Conservation (phyloP, 2,329 filamentous ascomycete genomes). For the Epichloe coenophiala region DNA sequence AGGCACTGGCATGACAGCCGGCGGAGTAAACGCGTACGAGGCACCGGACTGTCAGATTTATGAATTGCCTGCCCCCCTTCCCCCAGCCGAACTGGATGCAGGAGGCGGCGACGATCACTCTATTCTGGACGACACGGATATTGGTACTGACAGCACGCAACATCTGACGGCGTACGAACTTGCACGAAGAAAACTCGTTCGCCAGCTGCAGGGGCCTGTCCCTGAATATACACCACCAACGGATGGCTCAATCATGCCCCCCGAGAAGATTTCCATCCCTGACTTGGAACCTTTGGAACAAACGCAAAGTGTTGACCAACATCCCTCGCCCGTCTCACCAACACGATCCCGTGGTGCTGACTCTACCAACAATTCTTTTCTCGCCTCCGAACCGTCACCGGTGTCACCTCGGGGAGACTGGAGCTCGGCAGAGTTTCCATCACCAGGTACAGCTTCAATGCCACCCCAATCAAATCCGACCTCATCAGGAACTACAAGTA, state of each 20-base stretch:
- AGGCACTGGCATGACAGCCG: slow-evolving; percentile 9
- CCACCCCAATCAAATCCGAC: slow-evolving; percentile 10
- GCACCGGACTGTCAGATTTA: slow-evolving; percentile 34
- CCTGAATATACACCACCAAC: slow-evolving; percentile 34
- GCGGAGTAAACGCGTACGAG: slow-evolving; percentile 17
- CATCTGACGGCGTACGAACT: slow-evolving; percentile 35
- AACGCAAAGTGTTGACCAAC: slow-evolving; percentile 7
- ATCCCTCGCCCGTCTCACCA: slow-evolving; percentile 9
- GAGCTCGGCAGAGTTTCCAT: slow-evolving; percentile 26
- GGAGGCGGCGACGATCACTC: slow-evolving; percentile 22
- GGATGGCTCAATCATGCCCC: slow-evolving; percentile 11
- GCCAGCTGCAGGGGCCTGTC: slow-evolving; percentile 35
- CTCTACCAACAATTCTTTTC: slow-evolving; percentile 21
- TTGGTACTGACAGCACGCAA: slow-evolving; percentile 26
- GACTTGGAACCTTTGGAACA: slow-evolving; percentile 5
- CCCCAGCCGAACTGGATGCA: slow-evolving; percentile 37
- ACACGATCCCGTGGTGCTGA: slow-evolving; percentile 10
- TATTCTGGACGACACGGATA: slow-evolving; percentile 24
- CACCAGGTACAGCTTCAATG: slow-evolving; percentile 24
- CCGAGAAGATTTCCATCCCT: slow-evolving; percentile 17
- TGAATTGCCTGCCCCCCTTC: slow-evolving; percentile 33
- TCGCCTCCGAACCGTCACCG: slow-evolving; percentile 32
- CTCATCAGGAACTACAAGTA: slow-evolving; percentile 7
- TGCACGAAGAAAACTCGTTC: slow-evolving; percentile 35
- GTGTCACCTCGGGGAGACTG: slow-evolving; percentile 33